Conservation (phyloP, 192 early-diverging fungal genomes). For the Funneliformis mosseae region DNA sequence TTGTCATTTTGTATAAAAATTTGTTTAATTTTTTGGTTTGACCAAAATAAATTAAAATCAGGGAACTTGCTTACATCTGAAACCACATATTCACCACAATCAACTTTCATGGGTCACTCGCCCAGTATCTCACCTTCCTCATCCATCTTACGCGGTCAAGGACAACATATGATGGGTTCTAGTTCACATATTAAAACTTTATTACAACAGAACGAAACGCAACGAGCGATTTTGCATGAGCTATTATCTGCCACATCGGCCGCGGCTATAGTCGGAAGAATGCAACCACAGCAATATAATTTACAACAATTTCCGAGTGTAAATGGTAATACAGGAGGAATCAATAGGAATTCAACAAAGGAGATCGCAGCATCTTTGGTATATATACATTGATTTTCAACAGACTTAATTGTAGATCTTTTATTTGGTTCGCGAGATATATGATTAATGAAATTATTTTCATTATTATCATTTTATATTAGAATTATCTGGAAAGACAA, state of each 20-base stretch:
- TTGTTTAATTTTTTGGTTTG: not conserved
- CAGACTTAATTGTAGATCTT: not conserved
- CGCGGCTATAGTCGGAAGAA: not conserved
- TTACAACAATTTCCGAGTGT: not conserved
- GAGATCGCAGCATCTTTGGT: constrained; percentile 12
- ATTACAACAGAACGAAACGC: constrained; percentile 53
- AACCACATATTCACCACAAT: constrained; percentile 35
- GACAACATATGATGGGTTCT: constrained; percentile 17
- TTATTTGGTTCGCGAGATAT: constrained; percentile 6
- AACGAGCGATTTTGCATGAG: constrained; percentile 46
- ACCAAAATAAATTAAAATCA: not conserved
- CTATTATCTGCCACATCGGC: not conserved
- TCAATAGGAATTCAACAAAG: not conserved
- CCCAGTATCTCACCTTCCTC: constrained; percentile 46
- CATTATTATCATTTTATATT: constrained; percentile 18
- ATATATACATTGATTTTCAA: not conserved
- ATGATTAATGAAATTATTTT: not conserved
- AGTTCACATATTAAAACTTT: constrained; percentile 44
- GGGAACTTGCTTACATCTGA: constrained; percentile 23
- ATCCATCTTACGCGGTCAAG: constrained; percentile 43
- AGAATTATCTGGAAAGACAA: constrained; percentile 38
- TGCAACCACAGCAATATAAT: not conserved
- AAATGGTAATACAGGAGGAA: not conserved
- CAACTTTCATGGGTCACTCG: constrained; percentile 34
- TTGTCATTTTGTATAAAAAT: not conserved